A percentile compares a stretch with the other conserved stretches of the same genome.
Conservation (phyloP, 2,329 filamentous ascomycete species). For the Aspergillus persii region DNA sequence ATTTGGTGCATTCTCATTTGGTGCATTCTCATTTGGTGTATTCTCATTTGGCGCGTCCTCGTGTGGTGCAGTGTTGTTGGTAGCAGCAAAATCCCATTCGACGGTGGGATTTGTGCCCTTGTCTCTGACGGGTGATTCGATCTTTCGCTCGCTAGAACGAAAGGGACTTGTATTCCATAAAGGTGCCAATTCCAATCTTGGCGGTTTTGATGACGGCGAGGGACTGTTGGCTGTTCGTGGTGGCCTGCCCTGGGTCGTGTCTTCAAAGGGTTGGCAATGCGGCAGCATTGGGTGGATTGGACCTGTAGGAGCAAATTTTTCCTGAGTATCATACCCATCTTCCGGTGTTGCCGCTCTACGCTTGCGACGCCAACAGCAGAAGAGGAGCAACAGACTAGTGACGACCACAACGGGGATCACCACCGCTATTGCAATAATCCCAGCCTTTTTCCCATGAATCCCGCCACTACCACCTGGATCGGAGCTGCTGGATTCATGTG, state of each 20-base stretch:
- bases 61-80: slow-evolving; percentile 22
- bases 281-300: slow-evolving; percentile 22
- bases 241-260: slow-evolving; percentile 18
- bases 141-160: slow-evolving; percentile 18
- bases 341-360: slow-evolving; percentile 24
- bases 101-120: slow-evolving; percentile 28
- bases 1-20: slow-evolving; percentile 1
- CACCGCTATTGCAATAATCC: slow-evolving; percentile 38
- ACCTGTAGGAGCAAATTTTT: slow-evolving; percentile 22
- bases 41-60: slow-evolving; percentile 20
- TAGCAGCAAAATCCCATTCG: slow-evolving; percentile 28
- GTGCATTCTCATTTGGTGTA: slow-evolving; percentile 18
- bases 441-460: slow-evolving; percentile 31
- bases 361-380: slow-evolving; percentile 36
- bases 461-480: slow-evolving; percentile 15
- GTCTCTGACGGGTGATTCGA: slow-evolving; percentile 19
- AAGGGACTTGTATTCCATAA: slow-evolving; percentile 31
- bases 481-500: slow-evolving; percentile 14
- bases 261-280: slow-evolving; percentile 26
- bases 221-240: slow-evolving; percentile 23
- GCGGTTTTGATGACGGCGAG: slow-evolving; percentile 29
- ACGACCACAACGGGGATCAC: slow-evolving; percentile 35
- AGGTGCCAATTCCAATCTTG: slow-evolving; percentile 35
- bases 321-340: slow-evolving; percentile 21
- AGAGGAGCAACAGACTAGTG: slow-evolving; percentile 28